phyloP scores from a whole-genome alignment of 495 filamentous ascomycete genomes.

The Xylaria acuta region DNA sequence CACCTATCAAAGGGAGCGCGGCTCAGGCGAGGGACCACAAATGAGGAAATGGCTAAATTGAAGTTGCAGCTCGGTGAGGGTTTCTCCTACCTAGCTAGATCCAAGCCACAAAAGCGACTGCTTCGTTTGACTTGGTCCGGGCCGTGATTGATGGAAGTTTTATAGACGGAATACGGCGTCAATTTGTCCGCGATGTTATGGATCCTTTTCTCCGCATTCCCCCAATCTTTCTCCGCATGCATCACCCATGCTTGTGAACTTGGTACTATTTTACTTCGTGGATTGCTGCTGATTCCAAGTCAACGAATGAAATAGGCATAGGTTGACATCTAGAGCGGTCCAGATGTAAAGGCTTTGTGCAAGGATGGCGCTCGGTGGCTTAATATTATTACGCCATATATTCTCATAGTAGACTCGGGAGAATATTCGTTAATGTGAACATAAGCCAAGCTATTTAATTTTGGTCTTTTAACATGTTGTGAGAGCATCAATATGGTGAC shows the following conservation, averaged over 20 bases:
- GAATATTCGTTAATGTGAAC: too few species aligned
- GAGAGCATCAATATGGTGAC: too few species aligned
- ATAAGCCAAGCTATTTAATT: too few species aligned
- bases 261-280: too few species aligned
- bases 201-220: slow-evolving; percentile 20
- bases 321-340: neutral
- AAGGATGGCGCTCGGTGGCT: neutral
- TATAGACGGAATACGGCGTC: neutral
- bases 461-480: too few species aligned
- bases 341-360: neutral
- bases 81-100: neutral
- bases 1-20: slow-evolving; percentile 15
- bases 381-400: too few species aligned
- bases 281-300: neutral
- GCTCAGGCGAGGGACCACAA: neutral
- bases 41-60: slow-evolving; percentile 11
- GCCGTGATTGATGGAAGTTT: slow-evolving; percentile 29
- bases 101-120: neutral
- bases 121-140: neutral
- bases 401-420: too few species aligned
- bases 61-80: neutral
- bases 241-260: neutral
- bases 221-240: slow-evolving; percentile 13
- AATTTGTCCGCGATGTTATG: slow-evolving; percentile 18
- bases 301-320: neutral